Evolutionary conservation across 192 early-diverging fungal species (phyloP).

Genomic region (Linnemannia hyalina): DNA sequence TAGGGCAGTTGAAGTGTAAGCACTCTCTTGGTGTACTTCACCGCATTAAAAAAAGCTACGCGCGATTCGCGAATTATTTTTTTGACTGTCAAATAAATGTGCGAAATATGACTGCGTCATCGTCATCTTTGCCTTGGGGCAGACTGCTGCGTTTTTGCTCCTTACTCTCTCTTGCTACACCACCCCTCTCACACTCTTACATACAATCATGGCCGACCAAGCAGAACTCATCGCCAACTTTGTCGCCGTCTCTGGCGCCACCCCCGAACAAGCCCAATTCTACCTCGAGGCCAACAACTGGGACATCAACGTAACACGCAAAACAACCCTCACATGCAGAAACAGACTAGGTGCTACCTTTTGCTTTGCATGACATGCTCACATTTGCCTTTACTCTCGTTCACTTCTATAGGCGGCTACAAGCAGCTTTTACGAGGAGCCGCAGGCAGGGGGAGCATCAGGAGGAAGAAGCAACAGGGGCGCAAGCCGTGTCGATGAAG

Average conservation of each 20-base stretch:
- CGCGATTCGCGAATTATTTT: neutral
- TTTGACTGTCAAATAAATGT: no score
- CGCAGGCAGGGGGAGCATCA: constrained; percentile 19
- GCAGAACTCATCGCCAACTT: constrained; percentile 71
- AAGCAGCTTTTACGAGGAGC: constrained; percentile 77
- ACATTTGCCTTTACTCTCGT: neutral
- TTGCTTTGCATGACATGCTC: neutral
- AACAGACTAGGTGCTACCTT: no score
- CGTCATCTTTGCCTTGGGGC: neutral
- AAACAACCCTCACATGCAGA: neutral
- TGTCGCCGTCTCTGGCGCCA: constrained; percentile 65
- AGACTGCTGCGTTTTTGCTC: neutral
- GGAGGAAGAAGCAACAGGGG: neutral
- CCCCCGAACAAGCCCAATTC: constrained; percentile 74
- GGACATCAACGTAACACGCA: constrained; percentile 75
- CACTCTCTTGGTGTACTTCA: neutral
- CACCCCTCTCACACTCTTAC: neutral
- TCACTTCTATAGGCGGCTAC: constrained; percentile 65
- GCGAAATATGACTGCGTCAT: constrained; percentile 15
- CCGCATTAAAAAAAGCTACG: neutral
- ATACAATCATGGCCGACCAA: constrained; percentile 58
- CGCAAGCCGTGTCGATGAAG: constrained; percentile 26
- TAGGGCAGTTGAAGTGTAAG: neutral
- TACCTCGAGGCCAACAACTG: constrained; percentile 84
- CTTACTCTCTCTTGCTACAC: neutral